Percentiles rank a stretch among this genome's conserved stretches.
Conservation (phyloP, 306 rosid genomes). For the Dryas drummondii region DNA sequence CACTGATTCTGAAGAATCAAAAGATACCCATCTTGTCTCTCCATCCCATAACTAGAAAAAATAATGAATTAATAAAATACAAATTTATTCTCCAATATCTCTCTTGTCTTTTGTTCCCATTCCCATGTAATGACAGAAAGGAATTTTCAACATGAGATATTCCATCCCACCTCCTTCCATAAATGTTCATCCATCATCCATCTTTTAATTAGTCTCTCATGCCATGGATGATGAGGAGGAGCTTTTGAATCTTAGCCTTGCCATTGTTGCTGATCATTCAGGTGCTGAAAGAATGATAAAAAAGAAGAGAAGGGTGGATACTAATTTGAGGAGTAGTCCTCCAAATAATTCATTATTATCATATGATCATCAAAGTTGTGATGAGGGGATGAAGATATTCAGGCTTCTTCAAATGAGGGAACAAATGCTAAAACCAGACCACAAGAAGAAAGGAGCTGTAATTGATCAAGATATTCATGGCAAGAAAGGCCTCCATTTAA, state of each 20-base stretch:
- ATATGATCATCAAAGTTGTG: conserved; percentile 39
- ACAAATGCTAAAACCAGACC: conserved; percentile 56
- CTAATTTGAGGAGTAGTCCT: background rate
- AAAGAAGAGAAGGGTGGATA: conserved; percentile 34
- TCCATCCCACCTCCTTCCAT: conserved; percentile 14
- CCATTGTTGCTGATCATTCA: conserved; percentile 37
- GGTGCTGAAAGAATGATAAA: conserved; percentile 48
- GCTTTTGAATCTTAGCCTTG: conserved; percentile 74
- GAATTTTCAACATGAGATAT: conserved; percentile 39
- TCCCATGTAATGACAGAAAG: conserved; percentile 43
- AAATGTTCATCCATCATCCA: conserved; percentile 30
- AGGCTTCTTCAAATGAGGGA: conserved; percentile 73
- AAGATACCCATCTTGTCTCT: conserved; percentile 59
- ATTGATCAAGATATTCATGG: background rate
- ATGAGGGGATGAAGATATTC: conserved; percentile 48
- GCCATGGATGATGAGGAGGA: conserved; percentile 57
- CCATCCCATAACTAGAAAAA: conserved; percentile 21
- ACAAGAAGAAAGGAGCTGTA: conserved; percentile 18
- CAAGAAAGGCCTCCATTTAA: conserved; percentile 51
- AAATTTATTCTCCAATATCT: conserved; percentile 19
- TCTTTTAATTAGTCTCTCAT: conserved; percentile 15
- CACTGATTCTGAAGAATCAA: conserved; percentile 54
- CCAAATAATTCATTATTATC: conserved; percentile 6
- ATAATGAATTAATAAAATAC: background rate
- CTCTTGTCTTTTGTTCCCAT: conserved; percentile 38